These are phyloP conservation scores for Yarrowia sp. DNA, from an alignment of 805 yeast genomes.

Conservation along the genomic window DNA sequence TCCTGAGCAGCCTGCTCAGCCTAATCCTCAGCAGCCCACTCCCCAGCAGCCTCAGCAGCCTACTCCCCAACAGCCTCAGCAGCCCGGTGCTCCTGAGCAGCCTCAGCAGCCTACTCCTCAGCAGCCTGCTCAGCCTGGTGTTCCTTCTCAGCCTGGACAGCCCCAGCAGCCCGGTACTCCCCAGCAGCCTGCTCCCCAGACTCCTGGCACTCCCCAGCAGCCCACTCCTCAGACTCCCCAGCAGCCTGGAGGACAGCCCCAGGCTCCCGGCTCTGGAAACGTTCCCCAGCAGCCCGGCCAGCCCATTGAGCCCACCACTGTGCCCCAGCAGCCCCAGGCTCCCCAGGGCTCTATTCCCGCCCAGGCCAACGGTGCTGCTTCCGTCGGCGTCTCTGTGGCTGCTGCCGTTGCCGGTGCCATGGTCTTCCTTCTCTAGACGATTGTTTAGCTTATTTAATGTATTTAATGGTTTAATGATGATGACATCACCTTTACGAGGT, in stretches of 20 bases:
- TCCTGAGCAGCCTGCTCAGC: not conserved
- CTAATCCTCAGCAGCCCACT: not conserved
- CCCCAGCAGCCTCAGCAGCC: not conserved
- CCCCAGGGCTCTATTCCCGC: conserved; percentile 5
- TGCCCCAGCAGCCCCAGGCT: conserved; percentile 5
- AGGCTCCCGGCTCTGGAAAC: too few species aligned
- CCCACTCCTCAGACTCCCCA: too few species aligned
- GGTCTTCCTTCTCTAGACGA: conserved; percentile 12
- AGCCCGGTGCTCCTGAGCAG: not conserved
- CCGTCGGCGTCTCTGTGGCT: conserved; percentile 7
- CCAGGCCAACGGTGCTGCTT: conserved; percentile 21
- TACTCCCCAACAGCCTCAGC: not conserved
- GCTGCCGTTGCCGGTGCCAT: conserved; percentile 17
- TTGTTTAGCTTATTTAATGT: not conserved
- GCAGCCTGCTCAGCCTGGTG: not conserved
- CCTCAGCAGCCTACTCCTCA: not conserved
- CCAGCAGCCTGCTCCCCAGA: too few species aligned
- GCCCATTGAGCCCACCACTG: not conserved
- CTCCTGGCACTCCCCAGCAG: too few species aligned
- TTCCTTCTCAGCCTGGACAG: not conserved
- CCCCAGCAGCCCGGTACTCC: too few species aligned
- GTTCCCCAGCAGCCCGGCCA: not conserved
- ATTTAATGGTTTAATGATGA: not conserved
- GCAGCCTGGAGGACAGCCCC: too few species aligned
- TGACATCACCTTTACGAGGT: too few species aligned